Base-by-base conservation (phyloP, 495 filamentous ascomycete genomes). In the Cairneyella variabilis region DNA sequence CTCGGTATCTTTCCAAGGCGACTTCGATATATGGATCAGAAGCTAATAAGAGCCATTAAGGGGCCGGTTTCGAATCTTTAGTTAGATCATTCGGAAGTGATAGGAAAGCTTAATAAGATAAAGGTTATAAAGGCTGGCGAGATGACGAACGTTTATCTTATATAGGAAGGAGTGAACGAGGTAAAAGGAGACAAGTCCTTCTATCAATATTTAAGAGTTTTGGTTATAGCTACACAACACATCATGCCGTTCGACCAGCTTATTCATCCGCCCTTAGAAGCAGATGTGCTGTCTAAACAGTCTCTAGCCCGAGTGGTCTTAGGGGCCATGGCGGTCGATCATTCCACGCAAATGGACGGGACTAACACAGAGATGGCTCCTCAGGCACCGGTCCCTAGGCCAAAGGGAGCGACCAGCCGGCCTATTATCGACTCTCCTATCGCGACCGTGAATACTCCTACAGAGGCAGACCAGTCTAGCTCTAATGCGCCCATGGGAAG, bases 81-180 rank as follows among this genome's bases (percentile, higher is more conserved):
- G 47, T 22, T 57, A 37, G 54, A 57, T 25, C 26, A 51, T 45
- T 51, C 17, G 8, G 47, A 48, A 36, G 39, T 57, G 20, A 23
- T 17, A 38, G 54, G 38, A 45, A 43, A 50, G 18, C 47, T 57
- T 23, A 57, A 43, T 51, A 37, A 51, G 45, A 51, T 57, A 25
- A 57, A 45, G 28, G 47, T 57, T 1, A 25, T 26, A 51, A 57
- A 44, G 47, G 18, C 22, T 44, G 32, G 46, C 27, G 37, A 57
- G 47, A 36, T 26, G 18, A 50, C 46, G 20, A 57, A 57, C 27
- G 27, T 55, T 14, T 55, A 27, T 48, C 52, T 55, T 38, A 23
- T 17, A 17, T 55, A 20, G 44, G 44, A 55, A 42, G 22, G 34
- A 25, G n/a, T 55, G 22, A 48, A 55, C 41, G 32, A 55, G 37